These are phyloP conservation scores for Oryza glaberrima DNA, from an alignment of 176 grass and related monocot species.

Conservation along the genomic window DNA sequence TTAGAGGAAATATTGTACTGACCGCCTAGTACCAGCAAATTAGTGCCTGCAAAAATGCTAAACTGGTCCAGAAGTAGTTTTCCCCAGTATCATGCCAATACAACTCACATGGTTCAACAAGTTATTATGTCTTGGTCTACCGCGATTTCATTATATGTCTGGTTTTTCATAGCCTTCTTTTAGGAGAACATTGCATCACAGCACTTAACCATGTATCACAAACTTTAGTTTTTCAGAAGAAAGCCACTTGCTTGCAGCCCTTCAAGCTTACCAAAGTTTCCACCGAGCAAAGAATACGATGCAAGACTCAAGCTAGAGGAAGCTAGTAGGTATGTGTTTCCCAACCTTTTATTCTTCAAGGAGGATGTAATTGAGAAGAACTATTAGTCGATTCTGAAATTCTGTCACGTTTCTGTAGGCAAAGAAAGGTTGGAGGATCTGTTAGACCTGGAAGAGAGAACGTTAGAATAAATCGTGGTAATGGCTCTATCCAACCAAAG, in stretches of 20 bases:
- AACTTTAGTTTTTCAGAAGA: slow-evolving; percentile 75
- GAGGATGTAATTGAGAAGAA: not conserved
- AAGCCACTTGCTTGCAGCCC: slow-evolving; percentile 70
- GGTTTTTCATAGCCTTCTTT: not conserved
- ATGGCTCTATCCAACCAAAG: slow-evolving; percentile 44
- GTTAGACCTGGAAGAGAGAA: slow-evolving; percentile 45
- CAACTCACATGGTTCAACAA: not conserved
- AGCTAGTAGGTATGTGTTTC: slow-evolving; percentile 48
- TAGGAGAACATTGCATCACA: not conserved
- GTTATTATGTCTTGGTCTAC: slow-evolving; percentile 18
- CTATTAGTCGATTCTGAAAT: not conserved
- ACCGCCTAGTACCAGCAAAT: not conserved
- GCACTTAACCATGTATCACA: slow-evolving; percentile 27
- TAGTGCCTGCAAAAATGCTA: not conserved
- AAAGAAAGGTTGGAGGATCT: slow-evolving; percentile 58
- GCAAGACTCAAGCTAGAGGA: slow-evolving; percentile 58
- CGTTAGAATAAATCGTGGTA: slow-evolving; percentile 28
- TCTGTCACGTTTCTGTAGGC: slow-evolving; percentile 46
- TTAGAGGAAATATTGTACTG: not conserved
- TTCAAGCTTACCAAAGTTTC: slow-evolving; percentile 74
- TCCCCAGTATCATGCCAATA: not conserved
- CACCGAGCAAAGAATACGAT: slow-evolving; percentile 91
- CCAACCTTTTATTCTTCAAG: slow-evolving; percentile 20
- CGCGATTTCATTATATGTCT: not conserved
- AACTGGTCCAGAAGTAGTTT: slow-evolving; percentile 28